These are phyloP conservation scores for Xylaria castorea DNA, from an alignment of 495 filamentous ascomycete genomes.

Conservation along the genomic window DNA sequence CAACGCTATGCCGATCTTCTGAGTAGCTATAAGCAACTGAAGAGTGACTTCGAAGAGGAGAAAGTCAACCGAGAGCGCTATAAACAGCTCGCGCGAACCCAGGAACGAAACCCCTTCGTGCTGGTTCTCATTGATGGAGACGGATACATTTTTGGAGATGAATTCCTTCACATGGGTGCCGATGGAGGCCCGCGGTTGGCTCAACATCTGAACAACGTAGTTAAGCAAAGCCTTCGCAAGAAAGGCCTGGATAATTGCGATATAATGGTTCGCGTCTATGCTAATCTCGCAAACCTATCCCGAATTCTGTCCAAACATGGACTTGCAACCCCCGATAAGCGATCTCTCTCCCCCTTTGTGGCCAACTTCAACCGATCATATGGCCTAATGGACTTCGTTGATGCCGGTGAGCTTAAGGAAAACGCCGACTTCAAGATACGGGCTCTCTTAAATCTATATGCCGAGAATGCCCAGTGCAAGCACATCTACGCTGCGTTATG, in stretches of 20 bases:
- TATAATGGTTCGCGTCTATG: slow-evolving; percentile 67
- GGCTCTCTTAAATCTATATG: slow-evolving; percentile 60
- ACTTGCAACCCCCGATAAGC: slow-evolving; percentile 57
- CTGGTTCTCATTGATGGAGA: slow-evolving; percentile 68
- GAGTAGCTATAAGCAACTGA: slow-evolving; percentile 58
- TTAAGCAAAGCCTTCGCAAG: slow-evolving; percentile 55
- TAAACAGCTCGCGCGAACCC: slow-evolving; percentile 58
- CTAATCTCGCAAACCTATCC: slow-evolving; percentile 63
- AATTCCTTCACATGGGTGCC: slow-evolving; percentile 55
- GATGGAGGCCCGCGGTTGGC: slow-evolving; percentile 67
- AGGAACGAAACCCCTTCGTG: slow-evolving; percentile 65
- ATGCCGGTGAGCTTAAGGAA: slow-evolving; percentile 67
- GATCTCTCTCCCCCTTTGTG: slow-evolving; percentile 61
- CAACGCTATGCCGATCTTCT: slow-evolving; percentile 52
- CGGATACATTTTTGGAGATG: slow-evolving; percentile 67
- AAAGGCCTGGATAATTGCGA: slow-evolving; percentile 59
- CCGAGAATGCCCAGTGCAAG: slow-evolving; percentile 66
- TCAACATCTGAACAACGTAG: slow-evolving; percentile 56
- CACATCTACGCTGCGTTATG: slow-evolving; percentile 71
- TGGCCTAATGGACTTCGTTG: slow-evolving; percentile 66
- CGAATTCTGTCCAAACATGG: slow-evolving; percentile 56
- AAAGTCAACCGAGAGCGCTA: slow-evolving; percentile 60
- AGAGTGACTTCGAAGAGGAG: slow-evolving; percentile 65
- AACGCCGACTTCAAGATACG: slow-evolving; percentile 65
- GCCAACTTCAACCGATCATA: slow-evolving; percentile 65